Conservation (phyloP, 176 grass and related monocot genomes). For the Musa beccarii region DNA sequence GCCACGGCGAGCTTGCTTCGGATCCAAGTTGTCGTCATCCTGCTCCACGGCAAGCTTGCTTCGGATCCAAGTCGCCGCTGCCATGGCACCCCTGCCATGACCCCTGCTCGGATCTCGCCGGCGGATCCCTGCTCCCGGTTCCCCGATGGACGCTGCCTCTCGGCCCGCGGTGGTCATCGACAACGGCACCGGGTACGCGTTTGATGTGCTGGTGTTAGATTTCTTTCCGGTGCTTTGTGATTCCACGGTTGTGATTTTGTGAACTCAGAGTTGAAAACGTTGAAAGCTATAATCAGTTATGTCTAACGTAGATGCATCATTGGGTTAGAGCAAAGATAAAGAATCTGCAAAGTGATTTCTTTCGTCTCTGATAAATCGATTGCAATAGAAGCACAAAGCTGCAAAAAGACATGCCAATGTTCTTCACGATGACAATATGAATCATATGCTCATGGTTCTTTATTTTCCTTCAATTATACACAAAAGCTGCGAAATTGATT, state of each 20-base stretch:
- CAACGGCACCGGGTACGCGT: constrained; percentile 76
- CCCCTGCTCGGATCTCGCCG: not conserved
- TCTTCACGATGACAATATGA: no score
- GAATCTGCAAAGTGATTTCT: not conserved
- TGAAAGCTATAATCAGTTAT: not conserved
- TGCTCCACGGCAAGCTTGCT: not conserved
- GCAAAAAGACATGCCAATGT: no score
- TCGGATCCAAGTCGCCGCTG: not conserved
- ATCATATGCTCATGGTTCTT: no score
- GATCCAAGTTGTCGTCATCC: not conserved
- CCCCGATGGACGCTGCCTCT: constrained; percentile 56
- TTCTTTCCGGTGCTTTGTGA: not conserved
- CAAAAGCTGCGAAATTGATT: not conserved
- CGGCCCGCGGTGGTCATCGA: constrained; percentile 89
- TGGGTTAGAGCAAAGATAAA: not conserved
- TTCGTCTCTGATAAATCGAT: not conserved
- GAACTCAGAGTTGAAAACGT: not conserved
- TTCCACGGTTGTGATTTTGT: no score
- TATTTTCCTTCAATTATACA: no score
- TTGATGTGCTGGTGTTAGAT: not conserved
- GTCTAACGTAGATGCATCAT: not conserved
- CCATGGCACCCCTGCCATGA: not conserved
- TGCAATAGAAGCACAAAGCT: not conserved
- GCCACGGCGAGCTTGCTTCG: not conserved
- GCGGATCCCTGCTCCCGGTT: constrained; percentile 2